Evolutionary conservation across 1,284 basidiomycete genomes (phyloP).

Genomic region (Malassezia vespertilionis): DNA sequence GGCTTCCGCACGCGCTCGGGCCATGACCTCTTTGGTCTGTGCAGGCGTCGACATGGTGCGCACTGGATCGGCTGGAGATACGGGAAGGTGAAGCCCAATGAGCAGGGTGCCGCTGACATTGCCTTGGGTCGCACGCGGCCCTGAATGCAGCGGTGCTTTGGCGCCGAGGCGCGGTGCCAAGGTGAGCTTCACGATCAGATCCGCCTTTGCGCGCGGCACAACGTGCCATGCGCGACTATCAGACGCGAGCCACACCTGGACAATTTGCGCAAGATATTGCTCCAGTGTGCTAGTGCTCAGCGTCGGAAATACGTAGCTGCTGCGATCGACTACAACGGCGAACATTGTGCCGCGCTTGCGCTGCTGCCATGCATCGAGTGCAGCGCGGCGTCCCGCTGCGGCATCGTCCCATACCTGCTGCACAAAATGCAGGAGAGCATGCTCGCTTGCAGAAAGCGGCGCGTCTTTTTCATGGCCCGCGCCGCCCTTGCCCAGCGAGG

Average conservation of each 20-base stretch:
- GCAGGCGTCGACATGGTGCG: background rate
- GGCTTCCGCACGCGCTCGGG: conserved; percentile 6
- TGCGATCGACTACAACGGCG: conserved; percentile 30
- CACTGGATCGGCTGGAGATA: background rate
- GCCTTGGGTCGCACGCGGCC: conserved; percentile 13
- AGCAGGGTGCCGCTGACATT: conserved; percentile 10
- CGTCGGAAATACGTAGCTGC: conserved; percentile 36
- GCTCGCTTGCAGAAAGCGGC: conserved; percentile 20
- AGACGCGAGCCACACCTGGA: conserved; percentile 1
- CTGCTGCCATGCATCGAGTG: conserved; percentile 18
- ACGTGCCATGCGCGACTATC: background rate
- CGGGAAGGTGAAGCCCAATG: conserved; percentile 6
- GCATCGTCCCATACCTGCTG: conserved; percentile 20
- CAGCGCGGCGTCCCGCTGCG: conserved; percentile 13
- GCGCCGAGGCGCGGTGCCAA: conserved; percentile 14
- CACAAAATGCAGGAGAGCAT: conserved; percentile 19
- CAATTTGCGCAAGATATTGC: conserved; percentile 17
- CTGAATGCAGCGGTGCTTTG: conserved; percentile 8
- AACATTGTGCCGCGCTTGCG: too few relatives aligned
- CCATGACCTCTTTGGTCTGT: conserved; percentile 2
- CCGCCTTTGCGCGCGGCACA: background rate
- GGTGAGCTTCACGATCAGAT: conserved; percentile 5
- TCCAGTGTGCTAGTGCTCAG: conserved; percentile 31
- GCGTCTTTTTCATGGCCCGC: conserved; percentile 13
- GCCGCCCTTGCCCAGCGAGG: conserved; percentile 12